Evolutionary conservation across 345 rosid genomes (phyloP).

Genomic region (Bruguiera gymnorhiza): DNA sequence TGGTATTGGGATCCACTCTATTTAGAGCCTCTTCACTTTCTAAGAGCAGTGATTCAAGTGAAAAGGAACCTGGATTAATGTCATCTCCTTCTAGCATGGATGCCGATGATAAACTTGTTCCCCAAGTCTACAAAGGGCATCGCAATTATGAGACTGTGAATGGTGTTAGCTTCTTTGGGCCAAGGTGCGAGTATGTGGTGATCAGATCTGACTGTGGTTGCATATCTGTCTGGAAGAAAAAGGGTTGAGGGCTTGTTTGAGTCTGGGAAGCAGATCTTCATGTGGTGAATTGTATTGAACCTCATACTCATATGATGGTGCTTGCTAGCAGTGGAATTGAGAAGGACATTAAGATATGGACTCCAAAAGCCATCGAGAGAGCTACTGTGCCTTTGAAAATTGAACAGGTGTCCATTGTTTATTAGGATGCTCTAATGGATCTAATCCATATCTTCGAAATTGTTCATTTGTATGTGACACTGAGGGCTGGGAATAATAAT

Average conservation of each 20-base stretch:
- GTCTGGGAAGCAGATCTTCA: slow-evolving; percentile 71
- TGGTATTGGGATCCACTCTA: slow-evolving; percentile 72
- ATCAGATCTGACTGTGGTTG: slow-evolving; percentile 97
- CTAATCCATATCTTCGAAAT: background rate
- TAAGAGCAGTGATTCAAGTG: slow-evolving; percentile 31
- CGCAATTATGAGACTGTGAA: slow-evolving; percentile 68
- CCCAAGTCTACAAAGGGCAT: slow-evolving; percentile 76
- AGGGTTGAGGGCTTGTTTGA: slow-evolving; percentile 67
- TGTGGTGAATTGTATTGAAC: slow-evolving; percentile 70
- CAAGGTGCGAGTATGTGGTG: slow-evolving; percentile 72
- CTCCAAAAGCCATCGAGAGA: slow-evolving; percentile 58
- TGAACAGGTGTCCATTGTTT: slow-evolving; percentile 50
- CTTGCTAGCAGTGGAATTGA: slow-evolving; percentile 92
- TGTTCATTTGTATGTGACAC: background rate
- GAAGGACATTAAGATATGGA: slow-evolving; percentile 75
- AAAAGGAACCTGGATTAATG: slow-evolving; percentile 22
- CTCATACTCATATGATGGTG: slow-evolving; percentile 66
- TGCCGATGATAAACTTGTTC: slow-evolving; percentile 26
- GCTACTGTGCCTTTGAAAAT: slow-evolving; percentile 62
- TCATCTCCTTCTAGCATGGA: slow-evolving; percentile 12
- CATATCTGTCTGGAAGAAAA: slow-evolving; percentile 85
- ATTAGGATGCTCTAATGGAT: background rate
- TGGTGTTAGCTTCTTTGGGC: slow-evolving; percentile 84
- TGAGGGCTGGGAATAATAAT: background rate
- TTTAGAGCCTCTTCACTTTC: slow-evolving; percentile 34